Percentiles rank a stretch among this genome's conserved stretches.
phyloP scores from a whole-genome alignment of 2,329 filamentous ascomycete species.

The Apiospora saccharicola region DNA sequence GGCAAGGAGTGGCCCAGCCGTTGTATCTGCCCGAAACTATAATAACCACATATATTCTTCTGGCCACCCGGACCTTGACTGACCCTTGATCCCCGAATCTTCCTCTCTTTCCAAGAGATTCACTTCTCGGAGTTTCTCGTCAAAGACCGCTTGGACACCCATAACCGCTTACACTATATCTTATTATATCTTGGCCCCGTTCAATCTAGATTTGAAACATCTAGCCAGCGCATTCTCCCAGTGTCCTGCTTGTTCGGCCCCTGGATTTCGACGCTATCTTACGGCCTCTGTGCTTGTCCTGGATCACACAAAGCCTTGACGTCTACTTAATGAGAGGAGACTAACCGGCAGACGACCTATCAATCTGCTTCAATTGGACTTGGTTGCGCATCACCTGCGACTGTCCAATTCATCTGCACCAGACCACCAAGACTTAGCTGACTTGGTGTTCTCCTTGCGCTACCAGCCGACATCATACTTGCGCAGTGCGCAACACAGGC shows the following conservation, averaged over 20 bases:
- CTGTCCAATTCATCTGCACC: constrained; percentile 5
- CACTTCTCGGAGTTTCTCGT: constrained; percentile 26
- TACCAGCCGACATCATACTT: constrained; percentile 12
- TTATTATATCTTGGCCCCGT: constrained; percentile 28
- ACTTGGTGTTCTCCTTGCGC: constrained; percentile 20
- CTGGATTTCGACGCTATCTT: constrained; percentile 28
- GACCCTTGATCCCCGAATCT: constrained; percentile 29
- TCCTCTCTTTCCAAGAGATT: constrained; percentile 37
- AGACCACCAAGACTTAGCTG: background rate
- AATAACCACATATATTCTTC: background rate
- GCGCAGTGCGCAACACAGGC: constrained; percentile 17
- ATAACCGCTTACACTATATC: background rate
- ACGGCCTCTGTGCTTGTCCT: constrained; percentile 26
- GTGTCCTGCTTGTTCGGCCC: constrained; percentile 24
- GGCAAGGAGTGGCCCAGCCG: constrained; percentile 2
- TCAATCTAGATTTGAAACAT: constrained; percentile 35
- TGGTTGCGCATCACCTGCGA: constrained; percentile 14
- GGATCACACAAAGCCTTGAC: background rate
- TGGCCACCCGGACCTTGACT: background rate
- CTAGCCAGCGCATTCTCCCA: constrained; percentile 37
- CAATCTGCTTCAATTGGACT: background rate
- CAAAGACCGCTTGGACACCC: constrained; percentile 33
- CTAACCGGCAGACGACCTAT: background rate
- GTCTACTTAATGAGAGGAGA: constrained; percentile 10
- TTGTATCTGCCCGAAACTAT: constrained; percentile 25